Conservation (phyloP, 345 rosid genomes). For the Chamaenerion angustifolium region DNA sequence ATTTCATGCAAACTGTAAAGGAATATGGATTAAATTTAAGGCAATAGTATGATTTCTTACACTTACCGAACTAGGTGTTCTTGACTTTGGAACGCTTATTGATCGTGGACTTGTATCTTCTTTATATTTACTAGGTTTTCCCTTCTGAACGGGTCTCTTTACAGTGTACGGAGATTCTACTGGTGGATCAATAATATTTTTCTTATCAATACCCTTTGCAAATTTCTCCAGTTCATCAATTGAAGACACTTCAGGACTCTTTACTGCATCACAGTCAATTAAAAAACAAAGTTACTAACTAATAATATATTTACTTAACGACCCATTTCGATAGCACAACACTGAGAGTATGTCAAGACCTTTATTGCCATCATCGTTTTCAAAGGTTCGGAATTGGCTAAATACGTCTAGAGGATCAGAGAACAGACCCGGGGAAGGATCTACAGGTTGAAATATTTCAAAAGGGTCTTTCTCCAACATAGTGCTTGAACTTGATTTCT, state of each 20-base stretch:
- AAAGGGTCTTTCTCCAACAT: slow-evolving; percentile 45
- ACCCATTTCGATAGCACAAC: slow-evolving; percentile 6
- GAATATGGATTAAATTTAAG: neutral
- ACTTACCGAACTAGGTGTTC: slow-evolving; percentile 40
- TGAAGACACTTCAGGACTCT: slow-evolving; percentile 28
- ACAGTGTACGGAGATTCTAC: slow-evolving; percentile 8
- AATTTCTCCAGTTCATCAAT: slow-evolving; percentile 69
- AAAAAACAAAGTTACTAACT: neutral
- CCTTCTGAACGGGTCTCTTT: slow-evolving; percentile 5
- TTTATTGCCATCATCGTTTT: slow-evolving; percentile 20
- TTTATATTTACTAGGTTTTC: slow-evolving; percentile 31
- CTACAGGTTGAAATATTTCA: slow-evolving; percentile 36
- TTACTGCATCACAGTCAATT: slow-evolving; percentile 26
- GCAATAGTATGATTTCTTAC: slow-evolving; percentile 3
- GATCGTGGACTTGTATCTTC: slow-evolving; percentile 55
- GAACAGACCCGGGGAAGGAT: slow-evolving; percentile 23
- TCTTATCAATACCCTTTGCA: slow-evolving; percentile 38
- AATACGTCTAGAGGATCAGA: slow-evolving; percentile 46
- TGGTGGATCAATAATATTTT: slow-evolving; percentile 15
- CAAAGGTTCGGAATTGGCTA: slow-evolving; percentile 25
- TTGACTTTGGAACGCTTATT: slow-evolving; percentile 63
- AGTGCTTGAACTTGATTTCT: slow-evolving; percentile 15
- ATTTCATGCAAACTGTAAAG: slow-evolving; percentile 1
- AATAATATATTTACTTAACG: neutral
- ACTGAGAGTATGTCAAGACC: slow-evolving; percentile 1